A percentile compares a stretch with the other conserved stretches of the same genome.
phyloP scores from a whole-genome alignment of 2,329 filamentous ascomycete species.

The Chalaropsis ovoidea region DNA sequence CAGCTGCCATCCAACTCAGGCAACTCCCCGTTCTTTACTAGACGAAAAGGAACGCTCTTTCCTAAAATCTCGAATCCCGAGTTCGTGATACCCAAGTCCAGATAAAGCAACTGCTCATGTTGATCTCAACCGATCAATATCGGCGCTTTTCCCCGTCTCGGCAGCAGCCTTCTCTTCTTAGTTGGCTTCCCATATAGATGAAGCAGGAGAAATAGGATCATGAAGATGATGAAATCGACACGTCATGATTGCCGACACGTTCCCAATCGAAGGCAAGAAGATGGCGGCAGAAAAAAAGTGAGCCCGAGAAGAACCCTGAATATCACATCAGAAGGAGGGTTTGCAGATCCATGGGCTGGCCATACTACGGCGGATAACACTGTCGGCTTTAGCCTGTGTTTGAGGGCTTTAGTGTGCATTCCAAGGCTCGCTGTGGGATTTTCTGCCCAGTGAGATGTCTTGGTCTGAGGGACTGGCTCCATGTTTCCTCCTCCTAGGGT shows the following conservation, averaged over 20 bases:
- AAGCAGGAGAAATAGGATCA: not conserved
- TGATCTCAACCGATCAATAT: not conserved
- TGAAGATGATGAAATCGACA: not conserved
- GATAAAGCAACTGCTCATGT: not conserved
- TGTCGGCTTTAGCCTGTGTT: not conserved
- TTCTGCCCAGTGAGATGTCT: not conserved
- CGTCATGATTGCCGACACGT: not conserved
- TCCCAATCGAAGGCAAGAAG: not conserved
- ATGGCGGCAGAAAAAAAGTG: not conserved
- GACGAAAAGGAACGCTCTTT: not conserved
- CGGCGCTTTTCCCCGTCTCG: not conserved
- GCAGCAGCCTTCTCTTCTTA: not conserved
- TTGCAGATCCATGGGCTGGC: not conserved
- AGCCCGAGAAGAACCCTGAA: not conserved
- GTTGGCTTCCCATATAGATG: not conserved
- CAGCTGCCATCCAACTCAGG: not conserved
- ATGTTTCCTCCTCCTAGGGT: not conserved
- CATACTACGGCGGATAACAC: not conserved
- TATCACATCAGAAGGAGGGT: not conserved
- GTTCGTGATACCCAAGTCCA: not conserved
- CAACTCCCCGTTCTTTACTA: not conserved
- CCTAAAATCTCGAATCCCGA: not conserved
- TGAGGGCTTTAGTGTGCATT: not conserved
- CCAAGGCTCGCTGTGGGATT: not conserved
- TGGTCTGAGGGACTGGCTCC: not conserved